phyloP scores from a whole-genome alignment of 1,284 basidiomycete genomes.

The Cryptococcus sp. region DNA sequence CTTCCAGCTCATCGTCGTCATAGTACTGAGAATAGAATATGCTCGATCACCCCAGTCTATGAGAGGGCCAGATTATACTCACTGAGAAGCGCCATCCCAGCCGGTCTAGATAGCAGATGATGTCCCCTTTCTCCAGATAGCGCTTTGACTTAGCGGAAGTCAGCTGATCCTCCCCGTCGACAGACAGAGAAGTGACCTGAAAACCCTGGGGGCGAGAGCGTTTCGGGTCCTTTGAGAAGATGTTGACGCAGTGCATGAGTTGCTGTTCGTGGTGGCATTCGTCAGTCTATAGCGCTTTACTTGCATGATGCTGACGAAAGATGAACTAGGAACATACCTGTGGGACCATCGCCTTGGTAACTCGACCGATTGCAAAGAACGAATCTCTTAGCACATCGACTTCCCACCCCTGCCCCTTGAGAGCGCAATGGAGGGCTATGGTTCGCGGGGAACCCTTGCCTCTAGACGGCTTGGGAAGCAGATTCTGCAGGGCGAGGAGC shows the following conservation, averaged over 20 bases:
- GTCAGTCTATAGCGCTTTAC: too few species aligned
- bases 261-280: background rate
- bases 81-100: conserved; percentile 9
- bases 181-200: background rate
- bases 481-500: background rate
- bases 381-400: background rate
- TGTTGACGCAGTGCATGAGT: conserved; percentile 4
- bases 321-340: background rate
- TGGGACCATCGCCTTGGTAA: background rate
- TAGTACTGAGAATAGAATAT: too few species aligned
- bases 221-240: background rate
- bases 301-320: background rate
- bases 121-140: conserved; percentile 1
- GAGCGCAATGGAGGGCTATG: background rate
- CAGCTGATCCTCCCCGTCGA: conserved; percentile 11
- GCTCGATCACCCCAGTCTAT: too few species aligned
- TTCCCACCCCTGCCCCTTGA: background rate
- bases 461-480: background rate
- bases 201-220: conserved; percentile 10
- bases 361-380: background rate
- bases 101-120: conserved; percentile 17
- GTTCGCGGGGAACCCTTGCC: background rate
- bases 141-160: conserved; percentile 1
- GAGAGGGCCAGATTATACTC: background rate
- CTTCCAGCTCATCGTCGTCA: too few species aligned